Conservation (phyloP, 1,284 basidiomycete species). For the Cryptococcus amylolentus region DNA sequence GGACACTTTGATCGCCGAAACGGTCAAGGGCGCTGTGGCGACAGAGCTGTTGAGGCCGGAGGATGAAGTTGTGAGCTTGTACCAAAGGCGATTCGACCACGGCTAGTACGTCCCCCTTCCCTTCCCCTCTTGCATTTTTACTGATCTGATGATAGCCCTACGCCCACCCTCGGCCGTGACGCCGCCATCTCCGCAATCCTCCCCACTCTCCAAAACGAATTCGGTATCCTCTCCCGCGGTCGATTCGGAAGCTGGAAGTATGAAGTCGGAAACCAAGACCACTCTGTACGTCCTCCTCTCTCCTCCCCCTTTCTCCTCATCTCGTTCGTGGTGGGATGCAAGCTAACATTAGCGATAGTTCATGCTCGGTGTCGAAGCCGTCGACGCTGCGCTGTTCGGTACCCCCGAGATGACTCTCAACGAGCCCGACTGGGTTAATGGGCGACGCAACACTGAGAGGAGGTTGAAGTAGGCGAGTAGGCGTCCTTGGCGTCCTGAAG, state of each 20-base stretch:
- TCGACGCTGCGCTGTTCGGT: slow-evolving; percentile 52
- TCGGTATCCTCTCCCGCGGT: slow-evolving; percentile 52
- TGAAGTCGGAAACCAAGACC: slow-evolving; percentile 56
- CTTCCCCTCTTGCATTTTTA: not conserved
- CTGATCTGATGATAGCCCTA: slow-evolving; percentile 43
- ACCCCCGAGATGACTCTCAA: slow-evolving; percentile 53
- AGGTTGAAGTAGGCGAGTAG: slow-evolving; percentile 23
- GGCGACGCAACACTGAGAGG: slow-evolving; percentile 50
- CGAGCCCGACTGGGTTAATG: slow-evolving; percentile 53
- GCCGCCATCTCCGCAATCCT: slow-evolving; percentile 51
- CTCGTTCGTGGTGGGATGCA: not conserved
- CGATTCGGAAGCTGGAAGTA: slow-evolving; percentile 57
- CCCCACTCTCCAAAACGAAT: slow-evolving; percentile 49
- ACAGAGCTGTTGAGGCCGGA: slow-evolving; percentile 52
- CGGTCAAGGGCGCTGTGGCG: slow-evolving; percentile 54
- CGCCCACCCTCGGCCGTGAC: slow-evolving; percentile 53
- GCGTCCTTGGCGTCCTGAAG: no score
- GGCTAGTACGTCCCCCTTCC: slow-evolving; percentile 30
- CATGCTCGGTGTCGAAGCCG: slow-evolving; percentile 56
- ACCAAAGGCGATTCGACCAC: slow-evolving; percentile 53
- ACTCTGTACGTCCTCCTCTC: slow-evolving; percentile 38
- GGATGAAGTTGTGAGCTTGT: slow-evolving; percentile 55
- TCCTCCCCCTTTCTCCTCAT: not conserved
- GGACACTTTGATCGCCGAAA: slow-evolving; percentile 52
- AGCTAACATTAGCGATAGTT: slow-evolving; percentile 28